Evolutionary conservation across 2,329 filamentous ascomycete genomes (phyloP).

Genomic region (Hypoxylon sp.): DNA sequence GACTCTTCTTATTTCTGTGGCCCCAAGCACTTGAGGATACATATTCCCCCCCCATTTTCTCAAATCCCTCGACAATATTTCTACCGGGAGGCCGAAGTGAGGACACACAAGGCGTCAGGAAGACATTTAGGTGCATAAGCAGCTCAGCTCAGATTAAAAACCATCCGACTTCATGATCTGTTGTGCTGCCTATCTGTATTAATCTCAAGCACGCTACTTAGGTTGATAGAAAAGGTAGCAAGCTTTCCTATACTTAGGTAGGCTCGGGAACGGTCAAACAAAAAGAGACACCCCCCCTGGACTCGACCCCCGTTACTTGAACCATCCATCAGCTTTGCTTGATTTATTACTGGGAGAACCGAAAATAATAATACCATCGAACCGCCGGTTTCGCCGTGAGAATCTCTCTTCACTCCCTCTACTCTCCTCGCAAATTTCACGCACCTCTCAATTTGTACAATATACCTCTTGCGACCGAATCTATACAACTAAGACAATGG

Average conservation of each 20-base stretch:
- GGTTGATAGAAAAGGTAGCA: conserved; percentile 26
- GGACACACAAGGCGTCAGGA: conserved; percentile 36
- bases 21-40: conserved; percentile 37
- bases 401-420: conserved; percentile 31
- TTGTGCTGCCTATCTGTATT: conserved; percentile 41
- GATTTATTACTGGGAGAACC: conserved; percentile 35
- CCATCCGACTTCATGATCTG: conserved; percentile 31
- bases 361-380: conserved; percentile 42
- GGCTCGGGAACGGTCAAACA: conserved; percentile 41
- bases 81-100: conserved; percentile 31
- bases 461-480: conserved; percentile 24
- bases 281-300: conserved; percentile 33
- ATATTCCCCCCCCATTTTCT: conserved; percentile 33
- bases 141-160: conserved; percentile 34
- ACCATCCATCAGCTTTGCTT: conserved; percentile 42
- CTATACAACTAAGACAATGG: conserved; percentile 59
- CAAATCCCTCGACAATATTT: conserved; percentile 36
- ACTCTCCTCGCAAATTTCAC: conserved; percentile 27
- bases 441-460: conserved; percentile 21
- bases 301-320: conserved; percentile 39
- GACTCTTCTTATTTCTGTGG: conserved; percentile 39
- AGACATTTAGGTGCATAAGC: conserved; percentile 29
- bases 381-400: conserved; percentile 43
- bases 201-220: conserved; percentile 38
- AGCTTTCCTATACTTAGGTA: conserved; percentile 11